Percentiles rank a stretch among this genome's conserved stretches.
Evolutionary conservation across 2,329 filamentous ascomycete species (phyloP).

Genomic region (Alternaria brassicicola): DNA sequence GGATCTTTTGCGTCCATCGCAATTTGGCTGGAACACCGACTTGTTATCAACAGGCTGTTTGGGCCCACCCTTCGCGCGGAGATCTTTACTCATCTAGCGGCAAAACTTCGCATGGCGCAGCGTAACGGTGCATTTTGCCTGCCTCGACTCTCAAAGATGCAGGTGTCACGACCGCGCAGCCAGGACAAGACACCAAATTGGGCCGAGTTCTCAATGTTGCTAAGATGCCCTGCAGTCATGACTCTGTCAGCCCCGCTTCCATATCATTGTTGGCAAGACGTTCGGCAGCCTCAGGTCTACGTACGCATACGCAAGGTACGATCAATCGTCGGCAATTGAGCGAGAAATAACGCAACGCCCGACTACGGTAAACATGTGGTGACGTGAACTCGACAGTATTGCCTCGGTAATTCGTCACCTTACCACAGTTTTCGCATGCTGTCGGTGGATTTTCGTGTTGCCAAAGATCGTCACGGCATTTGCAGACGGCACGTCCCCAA

Average conservation of each 20-base stretch:
- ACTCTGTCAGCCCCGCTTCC: not conserved
- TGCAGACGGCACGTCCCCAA: not conserved
- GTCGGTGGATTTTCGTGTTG: not conserved
- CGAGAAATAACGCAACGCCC: not conserved
- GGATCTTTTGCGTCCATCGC: not conserved
- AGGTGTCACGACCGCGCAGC: not conserved
- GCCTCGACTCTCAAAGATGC: not conserved
- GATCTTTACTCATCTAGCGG: not conserved
- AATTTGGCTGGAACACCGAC: not conserved
- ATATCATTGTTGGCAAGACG: not conserved
- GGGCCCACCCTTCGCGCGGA: not conserved
- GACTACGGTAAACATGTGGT: not conserved
- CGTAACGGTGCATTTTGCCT: not conserved
- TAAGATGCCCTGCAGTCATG: not conserved
- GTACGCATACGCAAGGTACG: not conserved
- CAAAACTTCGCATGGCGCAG: conserved; percentile 11
- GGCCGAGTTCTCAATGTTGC: not conserved
- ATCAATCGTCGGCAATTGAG: conserved; percentile 2
- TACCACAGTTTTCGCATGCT: conserved; percentile 3
- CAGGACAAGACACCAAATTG: not conserved
- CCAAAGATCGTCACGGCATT: not conserved
- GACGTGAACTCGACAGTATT: not conserved
- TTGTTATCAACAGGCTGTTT: not conserved
- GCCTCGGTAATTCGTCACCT: not conserved
- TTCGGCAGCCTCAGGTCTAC: not conserved